Conservation (phyloP, 352 stramenopile species). For the Globisporangium irregulare region DNA sequence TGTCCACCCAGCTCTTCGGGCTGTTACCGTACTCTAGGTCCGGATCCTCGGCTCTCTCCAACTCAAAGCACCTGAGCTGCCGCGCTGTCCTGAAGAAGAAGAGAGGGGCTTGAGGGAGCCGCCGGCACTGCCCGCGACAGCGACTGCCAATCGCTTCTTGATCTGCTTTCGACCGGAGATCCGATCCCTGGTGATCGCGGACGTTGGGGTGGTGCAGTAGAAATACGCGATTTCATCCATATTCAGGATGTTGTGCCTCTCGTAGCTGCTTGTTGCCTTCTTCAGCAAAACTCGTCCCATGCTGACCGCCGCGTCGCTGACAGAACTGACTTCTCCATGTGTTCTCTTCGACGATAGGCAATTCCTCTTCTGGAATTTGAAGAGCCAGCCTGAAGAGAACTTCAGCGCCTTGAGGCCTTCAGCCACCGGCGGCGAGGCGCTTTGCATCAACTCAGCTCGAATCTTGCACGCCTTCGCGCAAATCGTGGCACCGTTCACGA, state of each 20-base stretch:
- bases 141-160: slow-evolving; percentile 5
- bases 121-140: neutral
- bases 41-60: neutral
- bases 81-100: neutral
- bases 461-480: neutral
- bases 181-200: neutral
- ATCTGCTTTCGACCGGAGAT: neutral
- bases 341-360: slow-evolving; percentile 2
- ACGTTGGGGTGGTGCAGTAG: neutral
- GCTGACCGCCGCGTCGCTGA: neutral
- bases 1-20: slow-evolving; percentile 6
- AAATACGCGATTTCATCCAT: slow-evolving; percentile 9
- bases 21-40: neutral
- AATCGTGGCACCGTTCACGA: neutral
- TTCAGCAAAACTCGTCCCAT: neutral
- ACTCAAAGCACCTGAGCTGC: neutral
- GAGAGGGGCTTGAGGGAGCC: neutral
- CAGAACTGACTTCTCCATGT: slow-evolving; percentile 2
- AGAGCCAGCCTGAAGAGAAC: slow-evolving; percentile 2
- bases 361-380: slow-evolving; percentile 1
- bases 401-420: neutral
- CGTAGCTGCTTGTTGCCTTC: neutral
- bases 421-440: neutral
- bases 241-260: slow-evolving; percentile 11
- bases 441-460: neutral